phyloP scores from a whole-genome alignment of 192 early-diverging fungal species.

The Rhizoclosmatium globosum region DNA sequence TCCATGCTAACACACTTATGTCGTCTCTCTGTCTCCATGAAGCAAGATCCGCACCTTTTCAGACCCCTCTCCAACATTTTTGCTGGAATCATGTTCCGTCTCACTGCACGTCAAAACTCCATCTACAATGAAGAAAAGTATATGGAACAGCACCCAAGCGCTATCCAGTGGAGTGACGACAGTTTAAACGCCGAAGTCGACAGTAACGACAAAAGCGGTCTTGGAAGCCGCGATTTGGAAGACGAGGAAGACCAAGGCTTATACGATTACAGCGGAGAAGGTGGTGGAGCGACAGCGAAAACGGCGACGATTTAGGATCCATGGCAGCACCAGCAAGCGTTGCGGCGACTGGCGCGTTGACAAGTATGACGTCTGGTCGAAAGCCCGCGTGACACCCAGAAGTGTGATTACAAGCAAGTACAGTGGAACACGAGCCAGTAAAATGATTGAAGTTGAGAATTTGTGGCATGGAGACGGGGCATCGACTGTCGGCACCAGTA shows the following conservation, averaged over 20 bases:
- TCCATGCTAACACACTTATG: constrained; percentile 21
- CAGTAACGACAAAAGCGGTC: background rate
- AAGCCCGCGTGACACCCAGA: background rate
- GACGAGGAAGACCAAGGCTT: constrained; percentile 2
- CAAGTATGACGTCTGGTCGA: background rate
- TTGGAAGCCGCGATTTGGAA: background rate
- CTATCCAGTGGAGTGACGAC: constrained; percentile 23
- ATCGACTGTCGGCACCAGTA: constrained; percentile 5
- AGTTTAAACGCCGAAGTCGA: constrained; percentile 32
- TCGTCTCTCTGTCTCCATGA: background rate
- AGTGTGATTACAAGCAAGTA: constrained; percentile 28
- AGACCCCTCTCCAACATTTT: constrained; percentile 29
- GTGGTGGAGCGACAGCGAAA: background rate
- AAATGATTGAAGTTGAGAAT: constrained; percentile 20
- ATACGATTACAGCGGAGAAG: constrained; percentile 19
- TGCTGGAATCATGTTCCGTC: constrained; percentile 20
- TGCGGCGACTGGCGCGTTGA: background rate
- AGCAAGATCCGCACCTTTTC: constrained; percentile 22
- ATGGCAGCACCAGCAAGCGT: background rate
- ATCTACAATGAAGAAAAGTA: constrained; percentile 31
- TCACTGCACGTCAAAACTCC: constrained; percentile 16
- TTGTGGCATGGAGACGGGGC: constrained; percentile 16
- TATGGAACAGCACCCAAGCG: constrained; percentile 11
- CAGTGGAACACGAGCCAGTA: constrained; percentile 17
- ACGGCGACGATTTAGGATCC: background rate